A percentile compares a stretch with the other conserved stretches of the same genome.
Conservation (phyloP, 768 basidiomycete species). For the Austroboletus eburneus region DNA sequence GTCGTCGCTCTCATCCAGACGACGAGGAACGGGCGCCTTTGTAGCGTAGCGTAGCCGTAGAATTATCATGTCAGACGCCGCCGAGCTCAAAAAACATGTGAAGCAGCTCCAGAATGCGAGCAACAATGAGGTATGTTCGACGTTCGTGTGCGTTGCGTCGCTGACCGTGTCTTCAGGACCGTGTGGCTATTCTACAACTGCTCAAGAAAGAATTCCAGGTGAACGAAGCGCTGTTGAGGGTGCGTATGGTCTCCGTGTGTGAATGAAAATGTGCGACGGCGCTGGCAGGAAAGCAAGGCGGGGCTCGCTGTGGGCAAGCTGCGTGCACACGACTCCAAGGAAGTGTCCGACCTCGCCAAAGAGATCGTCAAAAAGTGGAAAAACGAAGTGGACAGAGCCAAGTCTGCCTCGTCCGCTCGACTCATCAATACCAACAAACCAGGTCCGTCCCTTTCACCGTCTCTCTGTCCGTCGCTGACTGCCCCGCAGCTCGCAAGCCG, state of each 20-base stretch:
- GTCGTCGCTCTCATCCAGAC: no score
- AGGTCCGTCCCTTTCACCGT: constrained; percentile 31
- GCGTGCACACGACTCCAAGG: constrained; percentile 64
- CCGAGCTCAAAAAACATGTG: constrained; percentile 75
- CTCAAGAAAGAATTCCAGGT: constrained; percentile 67
- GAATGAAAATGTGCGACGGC: constrained; percentile 3
- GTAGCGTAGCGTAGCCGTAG: constrained; percentile 21
- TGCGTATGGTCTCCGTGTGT: constrained; percentile 37
- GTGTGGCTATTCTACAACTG: constrained; percentile 51
- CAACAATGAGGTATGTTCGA: constrained; percentile 52
- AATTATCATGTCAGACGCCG: constrained; percentile 32
- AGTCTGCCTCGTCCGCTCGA: constrained; percentile 26
- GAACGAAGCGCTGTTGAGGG: constrained; percentile 70
- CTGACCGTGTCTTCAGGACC: constrained; percentile 46
- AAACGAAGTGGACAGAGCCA: constrained; percentile 72
- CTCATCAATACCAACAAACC: constrained; percentile 5
- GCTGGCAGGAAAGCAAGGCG: constrained; percentile 78
- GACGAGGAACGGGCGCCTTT: no score
- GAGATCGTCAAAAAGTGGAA: constrained; percentile 94
- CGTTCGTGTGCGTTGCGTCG: not conserved
- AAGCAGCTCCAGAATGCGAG: constrained; percentile 70
- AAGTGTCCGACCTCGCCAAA: constrained; percentile 80
- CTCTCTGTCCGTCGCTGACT: not conserved
- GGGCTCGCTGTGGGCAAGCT: constrained; percentile 92
- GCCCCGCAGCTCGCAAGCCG: constrained; percentile 25